Percentiles rank a stretch among this genome's conserved stretches.
phyloP scores from a whole-genome alignment of 2,329 filamentous ascomycete species.

The Fusarium kyushuense region DNA sequence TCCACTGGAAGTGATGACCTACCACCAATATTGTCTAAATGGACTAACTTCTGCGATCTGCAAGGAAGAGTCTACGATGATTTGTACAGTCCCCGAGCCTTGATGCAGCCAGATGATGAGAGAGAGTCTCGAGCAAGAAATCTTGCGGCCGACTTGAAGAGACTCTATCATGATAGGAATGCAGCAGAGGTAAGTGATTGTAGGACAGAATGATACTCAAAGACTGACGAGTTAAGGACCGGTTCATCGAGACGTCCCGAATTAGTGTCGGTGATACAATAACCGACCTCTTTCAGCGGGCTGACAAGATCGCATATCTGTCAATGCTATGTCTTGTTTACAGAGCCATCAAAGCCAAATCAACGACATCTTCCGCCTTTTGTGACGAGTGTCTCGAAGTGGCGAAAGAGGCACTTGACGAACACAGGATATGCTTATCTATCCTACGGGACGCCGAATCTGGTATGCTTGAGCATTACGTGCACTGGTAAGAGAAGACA shows the following conservation, averaged over 20 bases:
- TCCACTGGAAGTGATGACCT: neutral
- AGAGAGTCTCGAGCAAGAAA: neutral
- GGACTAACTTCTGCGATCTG: neutral
- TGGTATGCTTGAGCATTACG: neutral
- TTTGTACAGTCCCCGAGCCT: slow-evolving; percentile 3
- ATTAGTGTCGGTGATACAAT: neutral
- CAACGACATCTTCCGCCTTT: neutral
- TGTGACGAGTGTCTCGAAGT: neutral
- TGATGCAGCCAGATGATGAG: neutral
- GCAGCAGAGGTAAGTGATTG: slow-evolving; percentile 6
- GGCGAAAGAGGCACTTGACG: slow-evolving; percentile 1
- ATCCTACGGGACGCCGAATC: neutral
- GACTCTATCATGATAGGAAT: neutral
- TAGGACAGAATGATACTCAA: fast-evolving
- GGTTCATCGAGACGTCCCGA: neutral
- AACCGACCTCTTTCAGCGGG: slow-evolving; percentile 3
- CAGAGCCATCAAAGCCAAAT: neutral
- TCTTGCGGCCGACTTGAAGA: neutral
- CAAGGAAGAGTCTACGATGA: slow-evolving; percentile 5
- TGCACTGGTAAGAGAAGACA: slow-evolving; percentile 1
- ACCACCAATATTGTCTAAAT: neutral
- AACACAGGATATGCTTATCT: neutral
- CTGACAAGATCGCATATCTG: slow-evolving; percentile 5
- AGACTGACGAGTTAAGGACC: neutral
- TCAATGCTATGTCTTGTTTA: slow-evolving; percentile 15